Percentiles rank a stretch among this genome's conserved stretches.
phyloP scores from a whole-genome alignment of 176 grass and related monocot genomes.

The Cenchrus americanus region DNA sequence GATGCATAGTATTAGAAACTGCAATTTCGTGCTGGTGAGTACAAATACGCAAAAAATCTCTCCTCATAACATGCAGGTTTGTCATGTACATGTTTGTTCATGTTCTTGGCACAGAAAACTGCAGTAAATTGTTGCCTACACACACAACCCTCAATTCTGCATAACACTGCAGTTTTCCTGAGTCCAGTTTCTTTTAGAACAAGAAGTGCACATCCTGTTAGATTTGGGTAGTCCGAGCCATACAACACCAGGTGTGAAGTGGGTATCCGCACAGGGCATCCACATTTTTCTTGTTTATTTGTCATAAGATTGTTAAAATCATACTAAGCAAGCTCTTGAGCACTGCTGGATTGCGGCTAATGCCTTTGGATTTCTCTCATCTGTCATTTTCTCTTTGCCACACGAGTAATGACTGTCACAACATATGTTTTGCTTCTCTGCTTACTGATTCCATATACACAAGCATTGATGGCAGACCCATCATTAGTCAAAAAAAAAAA shows the following conservation, averaged over 20 bases:
- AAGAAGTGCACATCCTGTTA: neutral
- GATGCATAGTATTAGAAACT: neutral
- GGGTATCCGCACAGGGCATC: neutral
- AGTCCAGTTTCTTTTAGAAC: constrained; percentile 14
- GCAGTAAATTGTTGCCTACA: constrained; percentile 2
- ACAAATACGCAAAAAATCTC: neutral
- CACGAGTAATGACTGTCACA: neutral
- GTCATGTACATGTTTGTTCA: neutral
- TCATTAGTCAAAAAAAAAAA: neutral
- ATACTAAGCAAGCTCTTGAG: neutral
- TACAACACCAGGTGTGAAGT: neutral
- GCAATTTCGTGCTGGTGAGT: neutral
- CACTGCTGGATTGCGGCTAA: neutral
- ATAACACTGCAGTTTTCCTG: constrained; percentile 1
- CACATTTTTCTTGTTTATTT: constrained; percentile 1
- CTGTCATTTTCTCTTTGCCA: neutral
- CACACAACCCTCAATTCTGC: neutral
- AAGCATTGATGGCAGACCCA: neutral
- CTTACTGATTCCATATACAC: neutral
- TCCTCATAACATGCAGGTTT: neutral
- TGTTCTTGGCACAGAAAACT: neutral
- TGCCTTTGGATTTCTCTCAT: neutral
- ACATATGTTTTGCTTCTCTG: neutral
- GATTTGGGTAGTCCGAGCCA: neutral
- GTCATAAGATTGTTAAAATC: neutral